Base-by-base conservation (phyloP, 257 asterid species). In the Solanum chilense region DNA sequence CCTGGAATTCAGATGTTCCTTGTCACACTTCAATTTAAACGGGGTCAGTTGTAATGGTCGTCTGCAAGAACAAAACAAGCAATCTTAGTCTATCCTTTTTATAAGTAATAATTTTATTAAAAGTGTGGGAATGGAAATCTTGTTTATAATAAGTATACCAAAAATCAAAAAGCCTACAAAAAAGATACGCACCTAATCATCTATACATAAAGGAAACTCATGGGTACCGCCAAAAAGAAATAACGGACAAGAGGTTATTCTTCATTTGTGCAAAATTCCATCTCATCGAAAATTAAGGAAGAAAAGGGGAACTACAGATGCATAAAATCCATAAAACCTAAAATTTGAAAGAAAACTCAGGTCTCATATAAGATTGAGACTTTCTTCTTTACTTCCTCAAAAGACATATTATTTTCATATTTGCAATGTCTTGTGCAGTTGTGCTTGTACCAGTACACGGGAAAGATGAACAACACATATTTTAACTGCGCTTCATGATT, bases 11-110 rank as follows among this genome's bases (percentile, higher is more conserved):
- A 92, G 82, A 64, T 89, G 86, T 84, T 91, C 91, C 73, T 93
- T 97, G 62, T 96, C 99, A 87, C 99, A 97, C 95, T 91, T 93
- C 94, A 93, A 92, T 89, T 93, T 93, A 94, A 91, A 97, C 15
- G 95, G 92, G 76, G 90, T 86, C 84, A 93, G 91, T 41, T 92
- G 98, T 68, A 91, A 90, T 33, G 96, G 88, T 77, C 99, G 94
- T 91, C 99, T 97, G 92, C 88, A 89, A 88, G 64, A 71, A 90
- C 76, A 83, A 60, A 87, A 83, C 85, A 89, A 52, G 68, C 87
- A 44, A 68, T 85, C 29, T 49, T 49, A 49, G 69, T 80, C 60
- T 31, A n/a, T 35, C 8, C n/a, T 20, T 37, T 73, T 73, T 10
- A 73, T 73, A 11, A 73, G 81, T 73, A 39, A 74, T 74, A 74